Conservation (phyloP, 768 basidiomycete species). For the Astraeus odoratus region DNA sequence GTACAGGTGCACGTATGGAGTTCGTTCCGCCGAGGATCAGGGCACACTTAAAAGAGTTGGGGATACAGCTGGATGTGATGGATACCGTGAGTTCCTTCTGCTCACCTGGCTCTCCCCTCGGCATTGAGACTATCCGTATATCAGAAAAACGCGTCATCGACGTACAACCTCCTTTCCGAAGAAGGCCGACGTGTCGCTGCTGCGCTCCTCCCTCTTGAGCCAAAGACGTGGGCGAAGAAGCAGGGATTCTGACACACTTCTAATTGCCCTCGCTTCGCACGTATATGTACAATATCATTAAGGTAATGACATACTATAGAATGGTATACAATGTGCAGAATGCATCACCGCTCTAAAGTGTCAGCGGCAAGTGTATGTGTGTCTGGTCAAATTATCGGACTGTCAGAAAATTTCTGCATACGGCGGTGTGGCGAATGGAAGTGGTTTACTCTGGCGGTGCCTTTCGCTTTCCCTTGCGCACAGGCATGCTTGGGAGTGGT, state of each 20-base stretch:
- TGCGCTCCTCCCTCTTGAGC: conserved; percentile 68
- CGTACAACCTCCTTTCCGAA: conserved; percentile 89
- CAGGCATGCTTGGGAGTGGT: conserved; percentile 22
- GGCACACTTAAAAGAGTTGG: conserved; percentile 61
- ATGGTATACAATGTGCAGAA: conserved; percentile 7
- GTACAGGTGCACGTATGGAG: conserved; percentile 69
- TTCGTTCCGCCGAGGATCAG: conserved; percentile 65
- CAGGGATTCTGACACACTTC: conserved; percentile 3
- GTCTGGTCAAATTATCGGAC: too few relatives aligned
- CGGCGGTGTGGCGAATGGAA: not conserved
- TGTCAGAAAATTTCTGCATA: too few relatives aligned
- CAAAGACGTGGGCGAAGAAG: conserved; percentile 43
- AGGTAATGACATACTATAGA: conserved; percentile 1
- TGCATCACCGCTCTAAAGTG: not conserved
- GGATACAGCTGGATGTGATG: conserved; percentile 87
- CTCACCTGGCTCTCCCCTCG: not conserved
- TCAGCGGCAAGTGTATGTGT: too few relatives aligned
- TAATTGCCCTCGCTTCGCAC: too few relatives aligned
- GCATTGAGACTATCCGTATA: not conserved
- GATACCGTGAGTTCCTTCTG: conserved; percentile 50
- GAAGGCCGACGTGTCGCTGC: conserved; percentile 92
- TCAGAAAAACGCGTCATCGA: conserved; percentile 89
- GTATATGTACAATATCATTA: conserved; percentile 13
- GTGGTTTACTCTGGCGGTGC: conserved; percentile 29
- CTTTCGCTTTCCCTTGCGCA: conserved; percentile 59